Base-by-base conservation (phyloP, 768 basidiomycete species). In the Cystofilobasidium bisporidii region DNA sequence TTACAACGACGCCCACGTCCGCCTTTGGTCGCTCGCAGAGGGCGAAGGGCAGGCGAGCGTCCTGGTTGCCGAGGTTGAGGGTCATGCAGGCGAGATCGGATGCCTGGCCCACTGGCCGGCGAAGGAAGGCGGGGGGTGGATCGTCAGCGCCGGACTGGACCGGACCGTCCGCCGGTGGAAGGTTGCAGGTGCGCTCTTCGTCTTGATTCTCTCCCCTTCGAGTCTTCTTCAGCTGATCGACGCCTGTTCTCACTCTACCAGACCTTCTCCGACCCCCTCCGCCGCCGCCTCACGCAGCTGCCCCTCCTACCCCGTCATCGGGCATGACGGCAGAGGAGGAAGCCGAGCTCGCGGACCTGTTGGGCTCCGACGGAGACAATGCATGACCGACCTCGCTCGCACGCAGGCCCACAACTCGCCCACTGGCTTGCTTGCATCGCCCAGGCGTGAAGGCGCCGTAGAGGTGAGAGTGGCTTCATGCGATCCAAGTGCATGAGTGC, bases 21-120 rank as follows among this genome's bases (percentile, higher is more conserved):
- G 87, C 36, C 79, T 87, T 28, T 97, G 85, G 72, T 89, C 96
- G 74, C 78, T 91, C 40, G 86, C 88, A 1, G 79, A 81, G 1
- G 79, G 81, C 28, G 81, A 85, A 30, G 85, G 86, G 71, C n/a
- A 43, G 9, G 47, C 45, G 12, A 24, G 48, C 4, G 26, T 69
- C 20, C 24, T 69, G 4, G 8, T 58, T 20, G 58, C 38, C 18
- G 78, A 89, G 15, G 89, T n/a, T n/a, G n/a, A 96, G 71, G 92
- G 84, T 9, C 94, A 97, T 74, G 90, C 87, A 84, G 90, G 90
- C 71, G 90, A 96, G 72, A 85, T 97, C 20, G 87, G 84, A 5
- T 84, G 82, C 6, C 77, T 98, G 61, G 81, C 82, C 33, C 78
- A 86, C 15, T 96, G 91, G 91, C 36, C 36, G 36, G 36, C 36